Evolutionary conservation across 164 flowering plant species (phyloP).

Genomic region (Vitis labrusca): DNA sequence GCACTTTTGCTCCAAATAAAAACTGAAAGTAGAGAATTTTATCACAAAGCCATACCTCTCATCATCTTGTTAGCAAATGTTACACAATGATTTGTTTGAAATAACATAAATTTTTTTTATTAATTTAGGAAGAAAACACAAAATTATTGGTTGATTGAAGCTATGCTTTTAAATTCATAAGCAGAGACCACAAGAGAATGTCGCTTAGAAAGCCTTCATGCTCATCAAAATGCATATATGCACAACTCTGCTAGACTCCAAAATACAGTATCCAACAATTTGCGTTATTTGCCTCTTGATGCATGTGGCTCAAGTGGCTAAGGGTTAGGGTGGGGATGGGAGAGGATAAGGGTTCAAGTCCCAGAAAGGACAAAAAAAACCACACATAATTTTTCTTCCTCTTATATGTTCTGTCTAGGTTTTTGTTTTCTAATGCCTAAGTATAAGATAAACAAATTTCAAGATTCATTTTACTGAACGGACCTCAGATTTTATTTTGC

Average conservation of each 20-base stretch:
- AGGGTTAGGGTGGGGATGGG: too few species aligned
- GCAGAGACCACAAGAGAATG: background rate
- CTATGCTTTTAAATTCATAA: background rate
- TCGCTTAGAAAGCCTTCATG: background rate
- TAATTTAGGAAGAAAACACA: too few species aligned
- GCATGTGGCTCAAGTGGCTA: too few species aligned
- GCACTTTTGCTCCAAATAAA: slow-evolving; percentile 54
- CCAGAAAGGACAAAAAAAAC: too few species aligned
- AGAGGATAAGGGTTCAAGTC: too few species aligned
- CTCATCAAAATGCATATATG: too few species aligned
- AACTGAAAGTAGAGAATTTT: slow-evolving; percentile 29
- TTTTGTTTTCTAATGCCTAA: background rate
- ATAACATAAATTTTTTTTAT: background rate
- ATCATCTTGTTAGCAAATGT: background rate
- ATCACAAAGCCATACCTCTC: background rate
- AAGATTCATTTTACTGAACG: too few species aligned
- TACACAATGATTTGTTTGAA: background rate
- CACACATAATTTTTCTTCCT: background rate
- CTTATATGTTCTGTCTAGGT: background rate
- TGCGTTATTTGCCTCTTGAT: too few species aligned
- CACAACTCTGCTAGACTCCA: too few species aligned
- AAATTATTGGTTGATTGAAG: too few species aligned
- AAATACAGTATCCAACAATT: too few species aligned
- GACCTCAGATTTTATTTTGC: too few species aligned
- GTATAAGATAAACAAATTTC: background rate